phyloP scores from a whole-genome alignment of 495 filamentous ascomycete species.

The Talaromyces ruber region DNA sequence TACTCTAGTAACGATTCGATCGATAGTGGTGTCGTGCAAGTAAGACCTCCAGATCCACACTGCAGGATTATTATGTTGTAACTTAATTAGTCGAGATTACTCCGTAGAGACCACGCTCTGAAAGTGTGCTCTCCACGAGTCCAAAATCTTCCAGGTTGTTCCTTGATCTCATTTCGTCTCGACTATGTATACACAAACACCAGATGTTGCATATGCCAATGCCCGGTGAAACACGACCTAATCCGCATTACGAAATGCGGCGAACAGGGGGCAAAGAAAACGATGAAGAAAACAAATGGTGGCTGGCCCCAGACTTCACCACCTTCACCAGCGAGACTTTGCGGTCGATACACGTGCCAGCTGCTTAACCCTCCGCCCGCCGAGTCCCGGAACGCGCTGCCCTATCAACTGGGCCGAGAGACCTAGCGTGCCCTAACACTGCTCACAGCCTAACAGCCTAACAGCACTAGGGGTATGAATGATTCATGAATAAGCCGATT shows the following conservation, averaged over 20 bases:
- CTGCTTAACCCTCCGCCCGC: neutral
- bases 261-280: neutral
- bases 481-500: neutral
- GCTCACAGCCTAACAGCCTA: too few relatives aligned
- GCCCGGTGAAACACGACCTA: too few relatives aligned
- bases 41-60: neutral
- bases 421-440: neutral
- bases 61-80: too few relatives aligned
- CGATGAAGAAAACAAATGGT: neutral
- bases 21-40: neutral
- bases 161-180: neutral
- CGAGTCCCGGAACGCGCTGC: neutral
- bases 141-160: too few relatives aligned
- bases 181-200: neutral
- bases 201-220: neutral
- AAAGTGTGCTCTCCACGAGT: neutral
- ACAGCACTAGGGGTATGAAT: too few relatives aligned
- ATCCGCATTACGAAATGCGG: neutral
- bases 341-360: neutral
- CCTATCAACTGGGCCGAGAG: neutral
- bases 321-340: neutral
- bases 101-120: neutral
- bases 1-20: neutral
- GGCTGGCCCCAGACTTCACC: neutral
- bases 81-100: neutral